Percentiles rank a stretch among this genome's conserved stretches.
These are phyloP conservation scores for Starmerella etchellsii DNA, from an alignment of 805 yeast species.

Conservation along the genomic window DNA sequence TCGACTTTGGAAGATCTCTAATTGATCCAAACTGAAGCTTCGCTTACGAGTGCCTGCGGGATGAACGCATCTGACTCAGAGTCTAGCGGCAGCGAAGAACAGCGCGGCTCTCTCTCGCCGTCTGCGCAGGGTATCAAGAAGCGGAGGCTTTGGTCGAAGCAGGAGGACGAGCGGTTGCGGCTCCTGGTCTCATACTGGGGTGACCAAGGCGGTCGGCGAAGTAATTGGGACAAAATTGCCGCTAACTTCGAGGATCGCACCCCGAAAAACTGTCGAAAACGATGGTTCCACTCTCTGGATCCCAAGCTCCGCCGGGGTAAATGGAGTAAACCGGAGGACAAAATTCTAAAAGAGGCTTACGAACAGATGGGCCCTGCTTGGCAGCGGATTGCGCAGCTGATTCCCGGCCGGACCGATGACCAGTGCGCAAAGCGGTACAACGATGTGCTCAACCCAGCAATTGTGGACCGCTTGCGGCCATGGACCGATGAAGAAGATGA, in stretches of 20 bases:
- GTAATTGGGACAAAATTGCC: conserved; percentile 31
- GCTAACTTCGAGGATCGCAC: conserved; percentile 36
- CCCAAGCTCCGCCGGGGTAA: conserved; percentile 72
- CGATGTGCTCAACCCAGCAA: conserved; percentile 75
- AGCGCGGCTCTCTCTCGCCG: neutral
- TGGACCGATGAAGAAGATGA: conserved; percentile 76
- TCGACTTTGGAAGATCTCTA: too few relatives aligned
- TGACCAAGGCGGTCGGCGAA: conserved; percentile 37
- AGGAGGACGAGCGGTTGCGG: conserved; percentile 52
- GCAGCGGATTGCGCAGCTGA: conserved; percentile 67
- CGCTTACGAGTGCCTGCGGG: too few relatives aligned
- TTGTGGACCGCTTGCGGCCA: conserved; percentile 60
- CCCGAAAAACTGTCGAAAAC: conserved; percentile 69
- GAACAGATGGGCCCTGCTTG: conserved; percentile 64
- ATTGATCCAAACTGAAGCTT: too few relatives aligned
- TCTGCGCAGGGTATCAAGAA: neutral
- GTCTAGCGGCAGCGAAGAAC: conserved; percentile 1
- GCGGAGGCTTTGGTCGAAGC: conserved; percentile 48
- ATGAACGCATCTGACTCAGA: conserved; percentile 6
- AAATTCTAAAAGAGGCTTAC: conserved; percentile 47
- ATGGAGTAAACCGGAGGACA: conserved; percentile 79
- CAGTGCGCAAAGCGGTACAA: conserved; percentile 87
- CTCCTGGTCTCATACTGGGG: conserved; percentile 30
- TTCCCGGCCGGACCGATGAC: conserved; percentile 81
- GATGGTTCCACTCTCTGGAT: conserved; percentile 79